Conservation (phyloP, 2,329 filamentous ascomycete species). For the Fusarium miscanthi region DNA sequence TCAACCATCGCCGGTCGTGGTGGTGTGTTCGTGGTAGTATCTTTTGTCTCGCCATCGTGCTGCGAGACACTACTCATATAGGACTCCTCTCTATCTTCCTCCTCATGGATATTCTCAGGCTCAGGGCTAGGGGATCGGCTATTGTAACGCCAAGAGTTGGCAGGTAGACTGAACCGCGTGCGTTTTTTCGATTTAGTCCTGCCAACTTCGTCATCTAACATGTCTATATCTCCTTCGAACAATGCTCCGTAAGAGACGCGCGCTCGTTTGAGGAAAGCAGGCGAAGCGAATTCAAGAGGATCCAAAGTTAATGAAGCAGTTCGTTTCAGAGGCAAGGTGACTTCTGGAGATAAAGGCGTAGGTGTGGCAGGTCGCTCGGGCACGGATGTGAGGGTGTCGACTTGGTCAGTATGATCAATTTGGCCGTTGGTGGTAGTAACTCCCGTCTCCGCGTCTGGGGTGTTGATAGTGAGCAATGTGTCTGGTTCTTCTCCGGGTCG, state of each 20-base stretch:
- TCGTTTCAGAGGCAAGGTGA: slow-evolving; percentile 48
- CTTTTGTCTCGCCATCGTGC: slow-evolving; percentile 13
- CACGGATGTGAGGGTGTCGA: slow-evolving; percentile 11
- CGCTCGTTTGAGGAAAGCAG: slow-evolving; percentile 80
- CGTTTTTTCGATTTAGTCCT: slow-evolving; percentile 65
- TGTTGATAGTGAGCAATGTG: slow-evolving; percentile 65
- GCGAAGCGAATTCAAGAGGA: slow-evolving; percentile 74
- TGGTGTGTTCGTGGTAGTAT: slow-evolving; percentile 34
- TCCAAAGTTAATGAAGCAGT: slow-evolving; percentile 51
- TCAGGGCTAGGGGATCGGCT: slow-evolving; percentile 79
- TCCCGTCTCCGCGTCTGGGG: slow-evolving; percentile 32
- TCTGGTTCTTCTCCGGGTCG: slow-evolving; percentile 58
- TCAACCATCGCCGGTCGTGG: slow-evolving; percentile 49
- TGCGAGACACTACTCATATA: slow-evolving; percentile 1
- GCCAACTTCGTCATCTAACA: slow-evolving; percentile 72
- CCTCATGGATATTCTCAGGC: slow-evolving; percentile 51
- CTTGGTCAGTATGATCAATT: neutral
- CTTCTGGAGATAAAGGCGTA: slow-evolving; percentile 30
- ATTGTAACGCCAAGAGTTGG: slow-evolving; percentile 78
- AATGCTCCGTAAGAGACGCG: slow-evolving; percentile 76
- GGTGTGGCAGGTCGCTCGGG: slow-evolving; percentile 33
- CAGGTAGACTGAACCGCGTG: slow-evolving; percentile 74
- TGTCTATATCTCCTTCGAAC: slow-evolving; percentile 72
- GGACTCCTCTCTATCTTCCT: slow-evolving; percentile 23
- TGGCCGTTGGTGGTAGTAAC: slow-evolving; percentile 34